These are phyloP conservation scores for Coniochaeta hoffmannii DNA, from an alignment of 2,329 filamentous ascomycete genomes.

Conservation along the genomic window DNA sequence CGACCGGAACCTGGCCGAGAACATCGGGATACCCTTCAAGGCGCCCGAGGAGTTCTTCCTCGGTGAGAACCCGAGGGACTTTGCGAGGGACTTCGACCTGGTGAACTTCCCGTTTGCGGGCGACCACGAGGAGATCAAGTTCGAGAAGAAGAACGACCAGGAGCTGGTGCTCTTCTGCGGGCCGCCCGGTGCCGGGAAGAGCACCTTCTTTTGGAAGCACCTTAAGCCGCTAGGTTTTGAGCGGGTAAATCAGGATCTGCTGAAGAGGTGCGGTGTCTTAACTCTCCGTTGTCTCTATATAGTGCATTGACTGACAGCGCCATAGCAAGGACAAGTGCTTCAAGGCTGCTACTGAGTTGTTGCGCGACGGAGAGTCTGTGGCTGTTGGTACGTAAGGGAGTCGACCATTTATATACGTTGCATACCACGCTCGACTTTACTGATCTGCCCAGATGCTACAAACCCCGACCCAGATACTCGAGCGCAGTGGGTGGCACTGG, in stretches of 20 bases:
- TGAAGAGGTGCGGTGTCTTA: conserved; percentile 59
- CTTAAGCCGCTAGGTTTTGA: conserved; percentile 73
- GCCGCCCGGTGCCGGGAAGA: conserved; percentile 85
- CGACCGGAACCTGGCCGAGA: conserved; percentile 75
- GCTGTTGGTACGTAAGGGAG: conserved; percentile 59
- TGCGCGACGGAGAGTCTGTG: conserved; percentile 61
- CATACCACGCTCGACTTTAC: too few species aligned
- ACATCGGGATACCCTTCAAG: conserved; percentile 70
- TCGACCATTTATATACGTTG: background rate
- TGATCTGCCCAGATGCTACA: conserved; percentile 70
- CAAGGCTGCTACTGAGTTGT: conserved; percentile 59
- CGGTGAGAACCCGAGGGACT: conserved; percentile 56
- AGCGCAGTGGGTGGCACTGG: conserved; percentile 70
- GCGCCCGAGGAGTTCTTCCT: conserved; percentile 94
- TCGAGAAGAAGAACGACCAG: conserved; percentile 53
- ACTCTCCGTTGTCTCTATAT: conserved; percentile 4
- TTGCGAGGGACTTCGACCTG: conserved; percentile 66
- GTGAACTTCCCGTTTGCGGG: conserved; percentile 40
- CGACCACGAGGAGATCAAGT: conserved; percentile 27
- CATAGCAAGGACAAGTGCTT: conserved; percentile 55
- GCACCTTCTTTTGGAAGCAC: conserved; percentile 76
- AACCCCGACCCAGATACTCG: conserved; percentile 77
- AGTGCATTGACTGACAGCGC: conserved; percentile 12
- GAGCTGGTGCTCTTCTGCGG: conserved; percentile 85
- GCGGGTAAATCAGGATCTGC: conserved; percentile 81